A percentile compares a stretch with the other conserved stretches of the same genome.
phyloP scores from a whole-genome alignment of 768 basidiomycete species.

The Pisolithus tinctorius region DNA sequence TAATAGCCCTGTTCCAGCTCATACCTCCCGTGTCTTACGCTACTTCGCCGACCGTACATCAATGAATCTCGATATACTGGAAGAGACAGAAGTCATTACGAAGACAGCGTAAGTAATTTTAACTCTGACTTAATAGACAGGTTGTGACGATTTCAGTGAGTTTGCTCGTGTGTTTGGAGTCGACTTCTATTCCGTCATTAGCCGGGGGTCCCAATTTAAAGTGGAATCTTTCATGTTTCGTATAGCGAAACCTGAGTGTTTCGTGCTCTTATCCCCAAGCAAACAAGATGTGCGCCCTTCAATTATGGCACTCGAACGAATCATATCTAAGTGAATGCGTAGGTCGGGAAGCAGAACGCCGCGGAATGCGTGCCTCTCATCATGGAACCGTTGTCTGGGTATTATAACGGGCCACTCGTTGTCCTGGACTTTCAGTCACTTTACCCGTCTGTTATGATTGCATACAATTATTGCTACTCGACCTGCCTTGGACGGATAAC shows the following conservation, averaged over 20 bases:
- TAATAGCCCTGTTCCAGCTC: slow-evolving; percentile 48
- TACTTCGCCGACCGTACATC: slow-evolving; percentile 61
- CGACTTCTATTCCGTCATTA: slow-evolving; percentile 93
- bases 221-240: slow-evolving; percentile 99
- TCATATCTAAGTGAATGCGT: background rate
- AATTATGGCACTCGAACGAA: background rate
- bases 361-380: slow-evolving; percentile 94
- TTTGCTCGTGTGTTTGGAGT: slow-evolving; percentile 97
- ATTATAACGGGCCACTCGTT: slow-evolving; percentile 86
- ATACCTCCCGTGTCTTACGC: slow-evolving; percentile 46
- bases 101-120: slow-evolving; percentile 69
- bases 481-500: slow-evolving; percentile 87
- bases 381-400: slow-evolving; percentile 90
- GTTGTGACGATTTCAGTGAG: slow-evolving; percentile 48
- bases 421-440: slow-evolving; percentile 96
- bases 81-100: slow-evolving; percentile 73
- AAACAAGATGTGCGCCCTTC: slow-evolving; percentile 61
- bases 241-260: slow-evolving; percentile 92
- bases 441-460: slow-evolving; percentile 98
- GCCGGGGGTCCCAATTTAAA: slow-evolving; percentile 95
- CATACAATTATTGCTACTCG: slow-evolving; percentile 96
- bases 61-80: slow-evolving; percentile 73
- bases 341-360: slow-evolving; percentile 96
- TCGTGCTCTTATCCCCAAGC: slow-evolving; percentile 86
- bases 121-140: background rate